Conservation (phyloP, 1,284 basidiomycete genomes). For the Melampsora larici-populina region DNA sequence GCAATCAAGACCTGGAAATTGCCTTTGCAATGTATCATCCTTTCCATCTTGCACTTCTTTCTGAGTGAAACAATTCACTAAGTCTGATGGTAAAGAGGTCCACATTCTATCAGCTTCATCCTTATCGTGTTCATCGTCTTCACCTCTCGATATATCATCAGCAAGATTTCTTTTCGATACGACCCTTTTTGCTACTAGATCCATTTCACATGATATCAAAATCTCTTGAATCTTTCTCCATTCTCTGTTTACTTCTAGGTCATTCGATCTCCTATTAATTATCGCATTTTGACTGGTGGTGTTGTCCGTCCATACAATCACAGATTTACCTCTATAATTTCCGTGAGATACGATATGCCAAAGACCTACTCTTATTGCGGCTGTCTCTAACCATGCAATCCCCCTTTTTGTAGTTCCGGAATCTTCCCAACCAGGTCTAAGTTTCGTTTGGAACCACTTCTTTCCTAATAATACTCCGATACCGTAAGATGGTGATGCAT, state of each 20-base stretch:
- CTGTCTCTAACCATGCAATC: slow-evolving; percentile 15
- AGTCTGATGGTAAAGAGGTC: too few species aligned
- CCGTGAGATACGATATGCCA: not conserved
- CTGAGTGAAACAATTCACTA: too few species aligned
- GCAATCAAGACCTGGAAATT: too few species aligned
- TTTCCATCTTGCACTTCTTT: too few species aligned
- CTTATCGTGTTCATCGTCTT: not conserved
- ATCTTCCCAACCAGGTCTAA: not conserved
- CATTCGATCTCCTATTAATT: not conserved
- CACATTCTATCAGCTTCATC: not conserved
- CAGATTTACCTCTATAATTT: too few species aligned
- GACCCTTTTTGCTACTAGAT: not conserved
- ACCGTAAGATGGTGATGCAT: not conserved
- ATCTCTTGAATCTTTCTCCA: not conserved
- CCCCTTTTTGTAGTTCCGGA: too few species aligned
- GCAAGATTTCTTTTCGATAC: too few species aligned
- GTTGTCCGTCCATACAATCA: too few species aligned
- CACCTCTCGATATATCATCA: too few species aligned
- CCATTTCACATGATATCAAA: not conserved
- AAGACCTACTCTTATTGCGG: not conserved
- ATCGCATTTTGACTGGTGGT: not conserved
- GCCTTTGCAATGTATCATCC: too few species aligned
- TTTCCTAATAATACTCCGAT: not conserved
- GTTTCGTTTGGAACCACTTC: not conserved
- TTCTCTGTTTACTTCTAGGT: not conserved